Evolutionary conservation across 306 rosid genomes (phyloP).

Genomic region (Fragaria iinumae): DNA sequence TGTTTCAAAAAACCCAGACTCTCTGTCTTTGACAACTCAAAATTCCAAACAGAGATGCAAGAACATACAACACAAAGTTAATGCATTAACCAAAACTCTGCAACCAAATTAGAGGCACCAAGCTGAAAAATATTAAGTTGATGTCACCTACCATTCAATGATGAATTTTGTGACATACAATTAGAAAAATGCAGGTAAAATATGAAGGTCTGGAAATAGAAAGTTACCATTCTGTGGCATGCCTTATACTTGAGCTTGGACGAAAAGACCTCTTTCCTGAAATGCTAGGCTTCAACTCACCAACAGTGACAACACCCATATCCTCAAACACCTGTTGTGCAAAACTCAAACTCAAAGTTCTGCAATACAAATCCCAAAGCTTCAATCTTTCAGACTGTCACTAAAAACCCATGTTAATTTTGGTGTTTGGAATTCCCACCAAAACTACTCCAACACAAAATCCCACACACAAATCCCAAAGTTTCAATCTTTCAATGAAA

Average conservation of each 20-base stretch:
- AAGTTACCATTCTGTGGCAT: conserved; percentile 93
- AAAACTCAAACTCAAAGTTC: conserved; percentile 19
- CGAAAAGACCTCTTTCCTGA: conserved; percentile 90
- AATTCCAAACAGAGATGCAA: conserved; percentile 9
- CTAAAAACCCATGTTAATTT: neutral
- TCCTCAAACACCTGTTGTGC: conserved; percentile 17
- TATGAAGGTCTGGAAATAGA: neutral
- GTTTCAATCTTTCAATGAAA: conserved; percentile 1
- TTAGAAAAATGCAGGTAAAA: neutral
- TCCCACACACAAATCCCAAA: conserved; percentile 11
- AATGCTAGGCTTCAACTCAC: conserved; percentile 91
- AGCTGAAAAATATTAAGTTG: neutral
- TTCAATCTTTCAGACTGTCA: neutral
- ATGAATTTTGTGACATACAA: neutral
- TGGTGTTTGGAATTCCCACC: neutral
- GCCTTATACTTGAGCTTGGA: conserved; percentile 89
- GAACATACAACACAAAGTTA: neutral
- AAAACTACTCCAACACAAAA: conserved; percentile 24
- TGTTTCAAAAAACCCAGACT: neutral
- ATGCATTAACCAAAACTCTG: conserved; percentile 1
- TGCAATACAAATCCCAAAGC: conserved; percentile 14
- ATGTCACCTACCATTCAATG: neutral
- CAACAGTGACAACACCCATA: conserved; percentile 91
- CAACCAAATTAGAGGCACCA: conserved; percentile 6
- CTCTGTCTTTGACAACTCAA: conserved; percentile 17